phyloP scores from a whole-genome alignment of 768 basidiomycete genomes.

The Lactifluus volemus region DNA sequence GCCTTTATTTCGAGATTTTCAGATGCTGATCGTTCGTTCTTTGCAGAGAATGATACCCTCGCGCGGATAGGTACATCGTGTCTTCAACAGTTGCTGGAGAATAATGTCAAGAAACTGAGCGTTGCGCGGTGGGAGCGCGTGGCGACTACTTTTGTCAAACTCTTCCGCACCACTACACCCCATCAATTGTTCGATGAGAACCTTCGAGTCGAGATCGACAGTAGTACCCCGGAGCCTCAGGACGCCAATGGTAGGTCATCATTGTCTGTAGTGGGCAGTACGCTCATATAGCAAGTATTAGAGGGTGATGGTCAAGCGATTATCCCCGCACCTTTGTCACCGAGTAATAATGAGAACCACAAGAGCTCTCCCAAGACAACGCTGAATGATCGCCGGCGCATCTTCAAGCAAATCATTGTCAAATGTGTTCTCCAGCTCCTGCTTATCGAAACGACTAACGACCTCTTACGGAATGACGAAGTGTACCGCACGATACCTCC shows the following conservation, averaged over 20 bases:
- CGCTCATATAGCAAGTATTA: constrained; percentile 23
- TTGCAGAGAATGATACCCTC: constrained; percentile 90
- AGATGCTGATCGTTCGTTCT: constrained; percentile 6
- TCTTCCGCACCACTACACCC: constrained; percentile 97
- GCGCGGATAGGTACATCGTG: constrained; percentile 98
- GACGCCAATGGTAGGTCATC: constrained; percentile 32
- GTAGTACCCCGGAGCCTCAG: constrained; percentile 40
- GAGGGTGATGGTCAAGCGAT: constrained; percentile 61
- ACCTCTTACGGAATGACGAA: constrained; percentile 83
- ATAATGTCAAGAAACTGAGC: constrained; percentile 81
- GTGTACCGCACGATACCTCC: constrained; percentile 94
- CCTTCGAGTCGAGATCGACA: constrained; percentile 77
- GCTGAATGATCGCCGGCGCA: constrained; percentile 62
- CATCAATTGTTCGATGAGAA: constrained; percentile 94
- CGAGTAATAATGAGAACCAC: constrained; percentile 46
- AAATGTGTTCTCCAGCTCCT: constrained; percentile 97
- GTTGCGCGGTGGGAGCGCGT: constrained; percentile 84
- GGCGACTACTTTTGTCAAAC: constrained; percentile 83
- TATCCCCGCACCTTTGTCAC: constrained; percentile 82
- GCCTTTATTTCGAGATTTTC: not conserved
- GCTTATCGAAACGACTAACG: constrained; percentile 95
- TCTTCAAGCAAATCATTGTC: constrained; percentile 98
- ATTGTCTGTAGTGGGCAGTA: not conserved
- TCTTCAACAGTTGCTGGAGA: constrained; percentile 91
- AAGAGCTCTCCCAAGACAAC: constrained; percentile 44